A percentile compares a stretch with the other conserved stretches of the same genome.
These are phyloP conservation scores for Yarrowia keelungensis DNA, from an alignment of 805 yeast species.

Conservation along the genomic window DNA sequence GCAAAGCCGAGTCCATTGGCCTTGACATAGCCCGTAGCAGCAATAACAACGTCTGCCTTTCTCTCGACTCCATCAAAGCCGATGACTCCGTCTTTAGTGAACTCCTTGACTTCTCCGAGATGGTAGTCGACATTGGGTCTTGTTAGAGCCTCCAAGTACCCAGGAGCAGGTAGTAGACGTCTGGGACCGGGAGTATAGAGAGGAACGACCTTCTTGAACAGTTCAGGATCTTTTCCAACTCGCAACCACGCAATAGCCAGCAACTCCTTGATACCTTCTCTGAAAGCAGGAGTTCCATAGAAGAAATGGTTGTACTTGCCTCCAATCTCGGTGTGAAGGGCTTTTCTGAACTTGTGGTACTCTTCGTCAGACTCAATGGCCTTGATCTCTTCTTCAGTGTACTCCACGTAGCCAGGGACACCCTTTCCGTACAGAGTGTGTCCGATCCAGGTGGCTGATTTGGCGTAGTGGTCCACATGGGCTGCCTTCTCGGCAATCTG, in stretches of 20 bases:
- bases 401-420: conserved; percentile 41
- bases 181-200: conserved; percentile 41
- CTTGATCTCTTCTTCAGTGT: conserved; percentile 40
- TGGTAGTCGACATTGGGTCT: conserved; percentile 41
- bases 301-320: conserved; percentile 38
- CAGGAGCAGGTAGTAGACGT: conserved; percentile 41
- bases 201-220: conserved; percentile 42
- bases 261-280: conserved; percentile 40
- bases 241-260: conserved; percentile 33
- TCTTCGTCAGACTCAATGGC: conserved; percentile 39
- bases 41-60: conserved; percentile 34
- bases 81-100: conserved; percentile 42
- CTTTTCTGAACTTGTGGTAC: conserved; percentile 44
- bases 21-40: conserved; percentile 36
- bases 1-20: conserved; percentile 21
- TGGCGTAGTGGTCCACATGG: conserved; percentile 43
- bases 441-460: conserved; percentile 43
- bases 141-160: conserved; percentile 41
- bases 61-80: conserved; percentile 40
- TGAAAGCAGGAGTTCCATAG: conserved; percentile 30
- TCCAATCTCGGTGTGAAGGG: conserved; percentile 41
- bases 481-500: conserved; percentile 44
- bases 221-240: conserved; percentile 40
- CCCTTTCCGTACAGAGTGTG: conserved; percentile 42
- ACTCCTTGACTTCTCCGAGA: conserved; percentile 39